Percentiles rank a stretch among this genome's conserved stretches.
Conservation (phyloP, 2,329 filamentous ascomycete genomes). For the Colletotrichum limetticola region DNA sequence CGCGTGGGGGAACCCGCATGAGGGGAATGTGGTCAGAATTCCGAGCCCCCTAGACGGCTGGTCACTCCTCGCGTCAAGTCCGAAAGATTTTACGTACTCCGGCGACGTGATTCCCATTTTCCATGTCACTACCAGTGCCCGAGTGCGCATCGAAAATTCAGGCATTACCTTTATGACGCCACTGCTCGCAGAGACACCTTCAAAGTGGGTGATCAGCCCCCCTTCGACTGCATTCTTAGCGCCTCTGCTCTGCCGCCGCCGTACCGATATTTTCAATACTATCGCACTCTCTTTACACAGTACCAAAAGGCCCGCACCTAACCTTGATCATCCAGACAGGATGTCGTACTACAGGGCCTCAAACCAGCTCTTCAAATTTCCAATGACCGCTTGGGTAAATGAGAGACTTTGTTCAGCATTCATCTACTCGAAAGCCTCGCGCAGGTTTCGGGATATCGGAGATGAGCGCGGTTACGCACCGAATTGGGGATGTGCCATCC, state of each 20-base stretch:
- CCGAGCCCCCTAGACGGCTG: neutral
- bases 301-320: neutral
- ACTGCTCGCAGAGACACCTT: neutral
- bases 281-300: neutral
- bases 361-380: neutral
- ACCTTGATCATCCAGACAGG: no score
- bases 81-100: neutral
- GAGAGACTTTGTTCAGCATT: neutral
- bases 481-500: neutral
- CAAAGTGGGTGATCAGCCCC: neutral
- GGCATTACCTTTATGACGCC: neutral
- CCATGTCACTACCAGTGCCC: neutral
- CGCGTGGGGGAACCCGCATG: neutral
- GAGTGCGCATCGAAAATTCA: neutral
- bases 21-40: neutral
- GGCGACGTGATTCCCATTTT: neutral
- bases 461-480: no score
- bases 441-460: no score
- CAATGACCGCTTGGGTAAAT: neutral
- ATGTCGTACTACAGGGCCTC: neutral
- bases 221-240: neutral
- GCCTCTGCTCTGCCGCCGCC: neutral
- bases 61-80: neutral
- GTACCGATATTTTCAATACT: neutral
- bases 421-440: neutral